A percentile compares a stretch with the other conserved stretches of the same genome.
These are phyloP conservation scores for Primulina tabacum DNA, from an alignment of 257 asterid genomes.

Conservation along the genomic window DNA sequence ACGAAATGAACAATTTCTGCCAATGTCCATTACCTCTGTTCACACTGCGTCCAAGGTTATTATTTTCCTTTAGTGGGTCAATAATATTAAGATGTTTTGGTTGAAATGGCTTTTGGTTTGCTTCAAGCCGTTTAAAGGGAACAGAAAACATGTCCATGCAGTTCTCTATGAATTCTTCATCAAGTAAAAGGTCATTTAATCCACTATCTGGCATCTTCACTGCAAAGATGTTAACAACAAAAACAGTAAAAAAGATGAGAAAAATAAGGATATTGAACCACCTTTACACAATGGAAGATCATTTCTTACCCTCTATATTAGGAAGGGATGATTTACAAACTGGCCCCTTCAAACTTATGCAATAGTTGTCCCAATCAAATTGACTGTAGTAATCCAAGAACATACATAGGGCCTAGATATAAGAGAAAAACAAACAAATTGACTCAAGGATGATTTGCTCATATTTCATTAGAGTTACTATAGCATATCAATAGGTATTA, in stretches of 20 bases:
- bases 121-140: slow-evolving; percentile 41
- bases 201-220: slow-evolving; percentile 55
- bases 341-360: slow-evolving; percentile 49
- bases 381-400: slow-evolving; percentile 48
- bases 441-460: slow-evolving; percentile 10
- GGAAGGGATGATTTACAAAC: slow-evolving; percentile 40
- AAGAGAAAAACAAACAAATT: slow-evolving; percentile 1
- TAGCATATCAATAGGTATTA: neutral
- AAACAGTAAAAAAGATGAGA: slow-evolving; percentile 8
- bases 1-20: slow-evolving; percentile 11
- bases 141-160: slow-evolving; percentile 61
- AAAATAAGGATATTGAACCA: slow-evolving; percentile 1
- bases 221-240: slow-evolving; percentile 30
- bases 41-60: slow-evolving; percentile 95
- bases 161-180: slow-evolving; percentile 51
- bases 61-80: slow-evolving; percentile 77
- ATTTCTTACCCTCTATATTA: slow-evolving; percentile 35
- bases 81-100: slow-evolving; percentile 68
- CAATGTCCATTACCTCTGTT: slow-evolving; percentile 53
- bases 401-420: slow-evolving; percentile 37
- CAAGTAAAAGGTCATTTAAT: slow-evolving; percentile 39
- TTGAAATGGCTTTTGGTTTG: slow-evolving; percentile 47
- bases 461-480: neutral
- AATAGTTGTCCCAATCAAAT: slow-evolving; percentile 49
- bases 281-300: neutral